Evolutionary conservation across 768 basidiomycete genomes (phyloP), one percentile per base, ranked within the genome.

Genomic region (Suillus subluteus): DNA sequence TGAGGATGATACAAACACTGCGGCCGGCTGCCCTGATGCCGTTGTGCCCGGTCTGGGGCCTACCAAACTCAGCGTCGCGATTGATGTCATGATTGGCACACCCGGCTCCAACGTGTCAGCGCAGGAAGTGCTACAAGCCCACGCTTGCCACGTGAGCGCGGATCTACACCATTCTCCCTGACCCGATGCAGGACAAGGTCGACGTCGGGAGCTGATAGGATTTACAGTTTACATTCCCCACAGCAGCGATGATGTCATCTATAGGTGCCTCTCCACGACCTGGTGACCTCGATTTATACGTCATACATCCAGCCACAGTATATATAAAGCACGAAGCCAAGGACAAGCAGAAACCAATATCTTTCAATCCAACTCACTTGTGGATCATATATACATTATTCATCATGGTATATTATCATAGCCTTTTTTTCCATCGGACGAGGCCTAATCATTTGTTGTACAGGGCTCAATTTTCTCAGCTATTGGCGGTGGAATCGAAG

Each of bases 381-480:
- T 40, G 58, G n/a, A 58, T 41, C n/a, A 26, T 40, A 59, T 26
- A 26, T 26, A 26, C 26, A 26, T 18, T 52, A 30, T 52, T 52
- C 52, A 52, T 52, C 18, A 59, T 59, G 58, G 58, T 59, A 59
- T 59, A 16, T 26, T 18, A 26, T 23, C 8, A 2, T 38, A 13
- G n/a, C 15, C 56, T 15, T 38, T 38, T 38, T 7, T 23, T 23
- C 15, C 15, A 30, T 23, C n/a, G 6, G 15, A 11, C 4, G 5
- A 40, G 23, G 38, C 26, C 26, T 18, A 30, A 59, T 41, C 18
- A 3, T 30, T 59, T 59, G 52, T 26, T 41, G 11, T 11, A 30
- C 35, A 90, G 89, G 88, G 88, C 62, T 82, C 88, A 30, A 80
- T 89, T 62, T 78, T 90, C 74, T 90, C 88, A 73, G 83, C 89